Base-by-base conservation (phyloP, 345 rosid species). In the Ceriops decandra region DNA sequence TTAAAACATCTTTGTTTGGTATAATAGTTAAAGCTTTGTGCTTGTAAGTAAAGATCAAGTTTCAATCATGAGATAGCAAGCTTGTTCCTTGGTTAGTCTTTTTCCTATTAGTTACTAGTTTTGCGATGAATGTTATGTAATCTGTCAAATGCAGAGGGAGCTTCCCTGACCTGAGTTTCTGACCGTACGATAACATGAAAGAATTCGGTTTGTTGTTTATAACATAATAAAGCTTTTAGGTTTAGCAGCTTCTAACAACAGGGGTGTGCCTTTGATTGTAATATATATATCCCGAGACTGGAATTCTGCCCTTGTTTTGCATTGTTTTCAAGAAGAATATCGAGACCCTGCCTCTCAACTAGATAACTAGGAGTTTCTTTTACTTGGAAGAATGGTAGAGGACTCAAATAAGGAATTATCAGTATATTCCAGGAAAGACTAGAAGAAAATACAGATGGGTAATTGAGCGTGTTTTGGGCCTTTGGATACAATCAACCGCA, bases 61-160 rank as follows among this genome's bases (percentile, higher is more conserved):
- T 15, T 54, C 15, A 27, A 54, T 54, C 30, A 22, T 54, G 24
- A 22, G 11, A 22, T 8, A 24, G 30, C 17, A 54, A 13, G 30
- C 2, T 15, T 53, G 35, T 33, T 26, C 10, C 51, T 20, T 74
- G 78, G 68, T 68, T 46, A 47, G 72, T 62, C 58, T 42, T 53
- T 73, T 52, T 52, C 11, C 61, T 52, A 31, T 38, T 58, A 31
- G 38, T 16, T 54, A 52, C 53, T 13, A 10, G 31, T 71, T 57
- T 20, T 63, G 26, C 30, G 10, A 57, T 27, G 21, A 31, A 32
- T 52, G 20, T 3, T 53, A 7, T 27, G 56, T 27, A 30, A 32
- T 35, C 67, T 35, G 46, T 24, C 46, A 22, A 27, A 27, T 36
- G 64, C 53, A 24, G 21, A 42, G 30, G 51, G 64, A 31, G 27